Evolutionary conservation across 352 stramenopile species (phyloP).

Genomic region (Plasmopara viticola): DNA sequence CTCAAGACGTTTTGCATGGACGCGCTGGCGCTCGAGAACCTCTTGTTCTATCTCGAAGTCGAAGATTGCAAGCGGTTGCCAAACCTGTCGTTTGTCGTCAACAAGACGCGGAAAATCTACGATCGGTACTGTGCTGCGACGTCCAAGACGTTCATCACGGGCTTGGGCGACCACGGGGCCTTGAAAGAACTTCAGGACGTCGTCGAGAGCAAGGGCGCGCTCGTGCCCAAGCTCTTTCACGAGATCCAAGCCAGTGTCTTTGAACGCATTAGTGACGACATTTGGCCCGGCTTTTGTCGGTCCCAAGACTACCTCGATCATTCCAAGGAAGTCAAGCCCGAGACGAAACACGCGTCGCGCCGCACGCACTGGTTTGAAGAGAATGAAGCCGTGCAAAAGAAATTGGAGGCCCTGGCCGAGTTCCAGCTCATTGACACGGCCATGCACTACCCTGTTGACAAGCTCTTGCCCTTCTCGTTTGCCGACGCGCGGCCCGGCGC

Average conservation of each 20-base stretch:
- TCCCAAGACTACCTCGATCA: slow-evolving; percentile 69
- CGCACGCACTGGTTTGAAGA: slow-evolving; percentile 30
- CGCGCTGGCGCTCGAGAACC: slow-evolving; percentile 68
- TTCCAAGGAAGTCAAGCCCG: slow-evolving; percentile 33
- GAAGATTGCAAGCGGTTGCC: slow-evolving; percentile 80
- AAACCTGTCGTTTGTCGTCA: slow-evolving; percentile 76
- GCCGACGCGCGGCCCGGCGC: slow-evolving; percentile 3
- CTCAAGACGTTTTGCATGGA: slow-evolving; percentile 87
- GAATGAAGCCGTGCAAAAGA: slow-evolving; percentile 39
- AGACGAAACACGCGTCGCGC: slow-evolving; percentile 14
- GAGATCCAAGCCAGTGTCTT: slow-evolving; percentile 55
- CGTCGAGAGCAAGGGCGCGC: slow-evolving; percentile 33
- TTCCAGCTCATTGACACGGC: slow-evolving; percentile 66
- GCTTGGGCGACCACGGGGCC: slow-evolving; percentile 24
- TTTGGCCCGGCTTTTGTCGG: slow-evolving; percentile 62
- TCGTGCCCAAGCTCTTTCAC: slow-evolving; percentile 68
- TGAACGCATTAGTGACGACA: slow-evolving; percentile 55
- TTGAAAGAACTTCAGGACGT: slow-evolving; percentile 44
- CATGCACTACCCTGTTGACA: slow-evolving; percentile 70
- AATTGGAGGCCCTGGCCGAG: slow-evolving; percentile 52
- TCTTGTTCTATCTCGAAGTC: slow-evolving; percentile 81
- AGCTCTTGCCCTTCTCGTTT: slow-evolving; percentile 55
- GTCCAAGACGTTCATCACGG: slow-evolving; percentile 43
- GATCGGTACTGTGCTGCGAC: slow-evolving; percentile 57
- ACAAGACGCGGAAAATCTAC: slow-evolving; percentile 72